These are phyloP conservation scores for Globisporangium alternatum DNA, from an alignment of 352 stramenopile species.

Conservation along the genomic window DNA sequence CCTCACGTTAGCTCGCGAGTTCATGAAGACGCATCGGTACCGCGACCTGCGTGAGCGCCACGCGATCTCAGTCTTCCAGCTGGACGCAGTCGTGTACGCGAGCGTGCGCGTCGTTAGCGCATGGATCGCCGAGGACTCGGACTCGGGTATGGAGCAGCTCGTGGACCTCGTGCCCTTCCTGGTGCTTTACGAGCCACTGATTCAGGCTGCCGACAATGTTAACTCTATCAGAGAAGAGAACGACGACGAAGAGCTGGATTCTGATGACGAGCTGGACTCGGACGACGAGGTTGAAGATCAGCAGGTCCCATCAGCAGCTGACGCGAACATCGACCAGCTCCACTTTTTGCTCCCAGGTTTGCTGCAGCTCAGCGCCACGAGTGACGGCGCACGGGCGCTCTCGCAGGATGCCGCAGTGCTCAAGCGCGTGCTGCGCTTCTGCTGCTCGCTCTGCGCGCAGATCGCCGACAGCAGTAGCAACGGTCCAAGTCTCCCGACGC, in stretches of 20 bases:
- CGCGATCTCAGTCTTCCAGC: slow-evolving; percentile 36
- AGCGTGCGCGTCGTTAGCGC: slow-evolving; percentile 73
- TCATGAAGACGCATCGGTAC: slow-evolving; percentile 70
- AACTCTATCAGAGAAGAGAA: slow-evolving; percentile 14
- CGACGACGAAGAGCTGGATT: slow-evolving; percentile 40
- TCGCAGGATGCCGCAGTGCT: slow-evolving; percentile 59
- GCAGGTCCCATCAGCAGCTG: slow-evolving; percentile 25
- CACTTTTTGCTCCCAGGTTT: slow-evolving; percentile 82
- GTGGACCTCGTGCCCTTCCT: slow-evolving; percentile 78
- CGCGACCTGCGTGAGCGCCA: slow-evolving; percentile 37
- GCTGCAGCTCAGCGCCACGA: slow-evolving; percentile 70
- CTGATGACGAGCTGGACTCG: slow-evolving; percentile 70
- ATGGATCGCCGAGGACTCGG: slow-evolving; percentile 83
- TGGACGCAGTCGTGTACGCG: slow-evolving; percentile 75
- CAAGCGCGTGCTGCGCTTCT: slow-evolving; percentile 72
- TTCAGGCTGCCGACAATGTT: not conserved
- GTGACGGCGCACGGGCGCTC: slow-evolving; percentile 52
- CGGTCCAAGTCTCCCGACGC: slow-evolving; percentile 39
- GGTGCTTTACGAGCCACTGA: slow-evolving; percentile 52
- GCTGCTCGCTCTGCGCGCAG: slow-evolving; percentile 55
- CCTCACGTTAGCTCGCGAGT: slow-evolving; percentile 62
- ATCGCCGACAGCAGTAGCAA: slow-evolving; percentile 48
- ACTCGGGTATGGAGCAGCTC: slow-evolving; percentile 62
- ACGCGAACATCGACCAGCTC: slow-evolving; percentile 61
- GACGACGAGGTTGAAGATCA: slow-evolving; percentile 57